Conservation (phyloP, 2,329 filamentous ascomycete species). For the Phialophora verrucosa region DNA sequence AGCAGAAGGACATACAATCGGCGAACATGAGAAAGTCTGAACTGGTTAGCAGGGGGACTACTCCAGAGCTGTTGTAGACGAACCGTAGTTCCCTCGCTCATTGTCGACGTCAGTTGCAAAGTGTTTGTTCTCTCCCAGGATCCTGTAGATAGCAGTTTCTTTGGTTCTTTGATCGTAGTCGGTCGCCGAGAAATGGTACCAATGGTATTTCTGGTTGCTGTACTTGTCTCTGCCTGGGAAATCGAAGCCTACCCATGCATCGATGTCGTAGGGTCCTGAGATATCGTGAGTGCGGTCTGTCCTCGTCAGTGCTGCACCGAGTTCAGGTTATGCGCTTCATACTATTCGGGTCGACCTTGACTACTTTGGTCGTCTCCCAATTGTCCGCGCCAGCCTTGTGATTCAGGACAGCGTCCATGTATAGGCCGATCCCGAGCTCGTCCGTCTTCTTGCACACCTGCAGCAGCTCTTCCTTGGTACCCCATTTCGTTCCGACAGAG, state of each 20-base stretch:
- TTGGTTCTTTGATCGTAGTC: slow-evolving; percentile 63
- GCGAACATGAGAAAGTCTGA: slow-evolving; percentile 76
- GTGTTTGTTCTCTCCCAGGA: slow-evolving; percentile 63
- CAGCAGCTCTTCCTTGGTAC: slow-evolving; percentile 58
- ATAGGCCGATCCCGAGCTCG: slow-evolving; percentile 49
- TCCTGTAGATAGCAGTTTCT: slow-evolving; percentile 65
- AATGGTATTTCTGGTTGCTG: slow-evolving; percentile 63
- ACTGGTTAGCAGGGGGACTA: slow-evolving; percentile 58
- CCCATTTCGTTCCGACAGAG: slow-evolving; percentile 64
- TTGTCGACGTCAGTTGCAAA: slow-evolving; percentile 64
- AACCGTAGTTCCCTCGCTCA: slow-evolving; percentile 62
- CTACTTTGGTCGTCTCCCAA: slow-evolving; percentile 63
- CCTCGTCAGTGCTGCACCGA: not conserved
- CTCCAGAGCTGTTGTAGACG: slow-evolving; percentile 43
- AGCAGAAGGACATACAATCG: slow-evolving; percentile 50
- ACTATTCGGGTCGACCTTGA: slow-evolving; percentile 62
- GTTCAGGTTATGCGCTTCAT: not conserved
- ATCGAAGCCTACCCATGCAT: slow-evolving; percentile 67
- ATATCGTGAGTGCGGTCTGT: slow-evolving; percentile 58
- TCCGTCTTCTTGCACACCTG: slow-evolving; percentile 34
- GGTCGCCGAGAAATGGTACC: slow-evolving; percentile 66
- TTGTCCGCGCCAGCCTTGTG: slow-evolving; percentile 68
- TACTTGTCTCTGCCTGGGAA: slow-evolving; percentile 65
- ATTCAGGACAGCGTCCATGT: slow-evolving; percentile 70
- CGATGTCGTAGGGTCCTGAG: slow-evolving; percentile 62